Evolutionary conservation across 306 rosid species (phyloP).

Genomic region (Cicer cuneatum): DNA sequence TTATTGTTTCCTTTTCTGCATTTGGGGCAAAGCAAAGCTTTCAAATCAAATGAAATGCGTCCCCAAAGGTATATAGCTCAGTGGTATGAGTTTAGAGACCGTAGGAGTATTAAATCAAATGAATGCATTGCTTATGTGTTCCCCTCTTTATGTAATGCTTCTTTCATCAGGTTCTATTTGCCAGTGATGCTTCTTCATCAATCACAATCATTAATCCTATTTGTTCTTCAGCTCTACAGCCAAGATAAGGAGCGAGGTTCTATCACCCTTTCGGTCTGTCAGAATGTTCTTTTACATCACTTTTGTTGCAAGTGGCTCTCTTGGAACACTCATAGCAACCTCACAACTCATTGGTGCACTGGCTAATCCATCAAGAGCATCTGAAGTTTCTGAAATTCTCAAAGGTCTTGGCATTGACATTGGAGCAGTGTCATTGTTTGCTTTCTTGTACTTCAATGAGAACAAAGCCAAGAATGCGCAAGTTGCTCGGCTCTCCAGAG

Average conservation of each 20-base stretch:
- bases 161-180: slow-evolving; percentile 56
- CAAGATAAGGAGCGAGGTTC: slow-evolving; percentile 84
- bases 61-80: too few relatives aligned
- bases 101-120: too few relatives aligned
- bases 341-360: slow-evolving; percentile 75
- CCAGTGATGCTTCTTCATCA: slow-evolving; percentile 54
- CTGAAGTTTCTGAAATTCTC: slow-evolving; percentile 57
- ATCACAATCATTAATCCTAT: slow-evolving; percentile 55
- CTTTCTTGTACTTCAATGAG: slow-evolving; percentile 74
- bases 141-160: slow-evolving; percentile 49
- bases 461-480: slow-evolving; percentile 82
- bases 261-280: slow-evolving; percentile 81
- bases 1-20: slow-evolving; percentile 23
- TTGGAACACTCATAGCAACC: slow-evolving; percentile 78
- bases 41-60: too few relatives aligned
- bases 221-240: slow-evolving; percentile 80
- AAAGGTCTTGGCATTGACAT: slow-evolving; percentile 82
- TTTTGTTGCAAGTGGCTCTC: slow-evolving; percentile 72
- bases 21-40: slow-evolving; percentile 22
- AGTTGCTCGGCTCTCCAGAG: slow-evolving; percentile 78
- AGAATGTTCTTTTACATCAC: slow-evolving; percentile 87
- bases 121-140: slow-evolving; percentile 48
- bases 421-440: slow-evolving; percentile 81
- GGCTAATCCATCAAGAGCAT: slow-evolving; percentile 72
- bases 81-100: too few relatives aligned